Evolutionary conservation across 345 rosid species (phyloP), one percentile per base, ranked within the genome.

Genomic region (Linum lewisii): DNA sequence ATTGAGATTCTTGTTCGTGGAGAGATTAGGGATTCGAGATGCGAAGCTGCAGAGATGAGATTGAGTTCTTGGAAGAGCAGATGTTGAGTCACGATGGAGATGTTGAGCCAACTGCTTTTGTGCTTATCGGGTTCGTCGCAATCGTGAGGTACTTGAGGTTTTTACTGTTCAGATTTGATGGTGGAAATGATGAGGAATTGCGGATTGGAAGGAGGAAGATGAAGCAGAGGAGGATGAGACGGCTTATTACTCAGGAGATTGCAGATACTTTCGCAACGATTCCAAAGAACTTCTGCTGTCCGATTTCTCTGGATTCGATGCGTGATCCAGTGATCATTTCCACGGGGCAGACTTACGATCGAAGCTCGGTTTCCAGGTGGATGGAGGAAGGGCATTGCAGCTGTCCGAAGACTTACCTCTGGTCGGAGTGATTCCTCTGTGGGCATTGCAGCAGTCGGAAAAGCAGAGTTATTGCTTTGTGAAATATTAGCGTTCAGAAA

Each of bases 381-480:
- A 64, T 93, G 63, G 97, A 93, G 61, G 95, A 85, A 76, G 99
- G 97, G 55, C 90, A 87, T 42, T 75, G 78, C 65, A 82, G 82
- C 45, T 93, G 97, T 62, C 99, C 96, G 1, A 89, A 89, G 70
- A 89, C 97, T n/a, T n/a, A n/a, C n/a, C n/a, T n/a, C n/a, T n/a
- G n/a, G n/a, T n/a, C n/a, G n/a, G n/a, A n/a, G n/a, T n/a, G n/a
- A n/a, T n/a, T n/a, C n/a, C n/a, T n/a, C n/a, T n/a, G n/a, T n/a
- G n/a, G n/a, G n/a, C n/a, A n/a, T n/a, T n/a, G n/a, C n/a, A n/a
- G n/a, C n/a, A n/a, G n/a, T n/a, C n/a, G n/a, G n/a, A n/a, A n/a
- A n/a, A n/a, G n/a, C n/a, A n/a, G n/a, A n/a, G n/a, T n/a, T n/a
- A n/a, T n/a, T n/a, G n/a, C n/a, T n/a, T n/a, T n/a, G n/a, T n/a